phyloP scores from a whole-genome alignment of 805 yeast species.

The Starmerella gropengiesseri region DNA sequence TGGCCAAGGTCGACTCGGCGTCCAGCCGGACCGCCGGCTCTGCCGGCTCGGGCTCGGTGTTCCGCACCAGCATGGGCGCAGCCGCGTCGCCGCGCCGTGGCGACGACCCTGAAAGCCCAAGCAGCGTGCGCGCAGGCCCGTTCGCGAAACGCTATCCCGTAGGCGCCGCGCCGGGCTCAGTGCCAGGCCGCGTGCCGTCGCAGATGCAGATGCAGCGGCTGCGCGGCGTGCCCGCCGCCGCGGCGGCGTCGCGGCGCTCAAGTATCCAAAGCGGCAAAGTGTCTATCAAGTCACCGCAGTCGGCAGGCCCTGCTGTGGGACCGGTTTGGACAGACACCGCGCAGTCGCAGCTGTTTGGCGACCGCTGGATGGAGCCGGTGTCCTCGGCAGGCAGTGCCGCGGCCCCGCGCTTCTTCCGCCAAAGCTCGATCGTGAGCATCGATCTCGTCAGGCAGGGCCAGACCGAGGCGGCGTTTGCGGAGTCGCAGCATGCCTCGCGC shows the following conservation, averaged over 20 bases:
- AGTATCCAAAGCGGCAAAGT: background rate
- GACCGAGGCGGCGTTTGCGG: conserved; percentile 5
- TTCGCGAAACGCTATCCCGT: background rate
- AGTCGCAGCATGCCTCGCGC: conserved; percentile 11
- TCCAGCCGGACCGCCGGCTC: background rate
- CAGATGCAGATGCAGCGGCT: conserved; percentile 5
- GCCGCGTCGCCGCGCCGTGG: background rate
- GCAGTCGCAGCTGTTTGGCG: conserved; percentile 12
- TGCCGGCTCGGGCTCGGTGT: background rate
- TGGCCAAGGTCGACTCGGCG: too few species aligned
- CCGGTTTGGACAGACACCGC: conserved; percentile 1
- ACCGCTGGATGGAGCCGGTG: conserved; percentile 18
- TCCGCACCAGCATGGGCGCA: background rate
- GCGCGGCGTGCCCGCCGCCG: conserved; percentile 5
- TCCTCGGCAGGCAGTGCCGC: conserved; percentile 1
- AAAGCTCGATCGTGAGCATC: conserved; percentile 23
- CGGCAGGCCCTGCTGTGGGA: background rate
- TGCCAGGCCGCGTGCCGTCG: conserved; percentile 1
- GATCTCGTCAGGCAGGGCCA: conserved; percentile 23
- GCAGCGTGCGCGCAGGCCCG: background rate
- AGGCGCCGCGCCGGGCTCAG: background rate
- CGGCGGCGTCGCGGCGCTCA: background rate
- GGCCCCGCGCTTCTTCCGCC: conserved; percentile 23
- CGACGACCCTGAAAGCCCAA: conserved; percentile 1
- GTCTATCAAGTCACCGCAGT: conserved; percentile 1